phyloP scores from a whole-genome alignment of 2,329 filamentous ascomycete genomes.

The Uncinocarpus reesii region DNA sequence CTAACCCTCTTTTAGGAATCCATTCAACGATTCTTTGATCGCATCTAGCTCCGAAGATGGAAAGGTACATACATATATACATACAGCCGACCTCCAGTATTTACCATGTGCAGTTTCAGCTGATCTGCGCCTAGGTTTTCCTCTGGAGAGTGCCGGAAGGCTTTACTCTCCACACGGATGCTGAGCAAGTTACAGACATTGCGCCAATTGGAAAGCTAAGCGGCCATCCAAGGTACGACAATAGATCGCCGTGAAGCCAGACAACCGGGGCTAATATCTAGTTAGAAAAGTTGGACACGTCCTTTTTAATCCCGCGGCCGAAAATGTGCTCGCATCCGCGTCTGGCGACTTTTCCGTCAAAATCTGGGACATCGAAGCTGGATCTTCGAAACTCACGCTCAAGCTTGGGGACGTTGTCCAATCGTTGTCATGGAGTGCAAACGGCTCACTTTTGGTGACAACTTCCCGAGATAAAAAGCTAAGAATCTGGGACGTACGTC shows the following conservation, averaged over 20 bases:
- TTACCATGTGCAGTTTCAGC: slow-evolving; percentile 13
- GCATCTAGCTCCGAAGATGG: slow-evolving; percentile 93
- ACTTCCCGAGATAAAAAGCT: slow-evolving; percentile 98
- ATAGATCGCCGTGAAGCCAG: not conserved
- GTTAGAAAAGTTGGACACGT: slow-evolving; percentile 91
- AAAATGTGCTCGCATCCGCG: slow-evolving; percentile 87
- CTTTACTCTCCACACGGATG: slow-evolving; percentile 69
- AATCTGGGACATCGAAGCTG: slow-evolving; percentile 83
- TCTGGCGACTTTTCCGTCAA: slow-evolving; percentile 94
- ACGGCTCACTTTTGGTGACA: slow-evolving; percentile 74
- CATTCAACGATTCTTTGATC: slow-evolving; percentile 87
- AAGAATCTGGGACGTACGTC: slow-evolving; percentile 91
- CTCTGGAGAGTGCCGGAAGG: slow-evolving; percentile 87
- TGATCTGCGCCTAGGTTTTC: slow-evolving; percentile 49
- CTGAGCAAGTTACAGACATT: slow-evolving; percentile 73
- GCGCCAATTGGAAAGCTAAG: slow-evolving; percentile 68
- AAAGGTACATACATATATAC: slow-evolving; percentile 46
- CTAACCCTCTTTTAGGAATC: slow-evolving; percentile 55
- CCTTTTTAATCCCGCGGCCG: slow-evolving; percentile 91
- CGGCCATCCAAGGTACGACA: slow-evolving; percentile 69
- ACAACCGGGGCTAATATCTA: not conserved
- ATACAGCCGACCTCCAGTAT: not conserved
- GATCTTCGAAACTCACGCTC: slow-evolving; percentile 61
- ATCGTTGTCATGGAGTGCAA: slow-evolving; percentile 89
- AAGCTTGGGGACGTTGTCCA: slow-evolving; percentile 89